phyloP scores from a whole-genome alignment of 768 basidiomycete genomes.

The Naganishia vishniacii region DNA sequence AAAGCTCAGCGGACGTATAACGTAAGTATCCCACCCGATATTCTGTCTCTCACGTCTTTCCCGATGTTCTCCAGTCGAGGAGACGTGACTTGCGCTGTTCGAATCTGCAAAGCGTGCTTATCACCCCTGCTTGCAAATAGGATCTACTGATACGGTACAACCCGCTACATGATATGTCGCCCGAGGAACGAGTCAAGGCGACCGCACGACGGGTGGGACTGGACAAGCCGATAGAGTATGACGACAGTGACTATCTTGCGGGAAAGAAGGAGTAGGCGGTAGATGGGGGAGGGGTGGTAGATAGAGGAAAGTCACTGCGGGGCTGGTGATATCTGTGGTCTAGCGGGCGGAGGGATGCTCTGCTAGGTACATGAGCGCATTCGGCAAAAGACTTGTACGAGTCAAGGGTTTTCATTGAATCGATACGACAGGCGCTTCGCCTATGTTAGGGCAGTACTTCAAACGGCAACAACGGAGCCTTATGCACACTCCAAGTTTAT shows the following conservation, averaged over 20 bases:
- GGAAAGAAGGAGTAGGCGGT: not conserved
- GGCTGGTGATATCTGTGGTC: too few species aligned
- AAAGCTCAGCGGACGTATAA: slow-evolving; percentile 69
- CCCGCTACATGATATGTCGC: slow-evolving; percentile 70
- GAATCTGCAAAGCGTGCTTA: not conserved
- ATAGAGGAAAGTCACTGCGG: too few species aligned
- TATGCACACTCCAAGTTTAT: too few species aligned
- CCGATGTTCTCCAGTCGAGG: too few species aligned
- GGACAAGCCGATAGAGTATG: slow-evolving; percentile 62
- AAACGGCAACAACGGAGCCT: too few species aligned
- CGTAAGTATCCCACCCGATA: slow-evolving; percentile 55
- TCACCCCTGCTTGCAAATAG: slow-evolving; percentile 50
- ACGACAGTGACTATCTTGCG: slow-evolving; percentile 20
- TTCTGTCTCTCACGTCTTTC: too few species aligned
- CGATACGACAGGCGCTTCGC: too few species aligned
- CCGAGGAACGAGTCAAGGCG: slow-evolving; percentile 72
- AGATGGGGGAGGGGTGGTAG: not conserved
- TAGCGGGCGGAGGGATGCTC: too few species aligned
- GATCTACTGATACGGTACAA: slow-evolving; percentile 78
- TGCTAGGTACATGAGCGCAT: too few species aligned
- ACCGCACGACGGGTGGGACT: slow-evolving; percentile 83
- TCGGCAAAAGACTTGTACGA: too few species aligned
- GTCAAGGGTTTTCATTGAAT: too few species aligned
- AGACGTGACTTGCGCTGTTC: not conserved
- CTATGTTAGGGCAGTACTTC: too few species aligned